Conservation (phyloP, 371 early-diverging fungal genomes). For the Smittium culicis region DNA sequence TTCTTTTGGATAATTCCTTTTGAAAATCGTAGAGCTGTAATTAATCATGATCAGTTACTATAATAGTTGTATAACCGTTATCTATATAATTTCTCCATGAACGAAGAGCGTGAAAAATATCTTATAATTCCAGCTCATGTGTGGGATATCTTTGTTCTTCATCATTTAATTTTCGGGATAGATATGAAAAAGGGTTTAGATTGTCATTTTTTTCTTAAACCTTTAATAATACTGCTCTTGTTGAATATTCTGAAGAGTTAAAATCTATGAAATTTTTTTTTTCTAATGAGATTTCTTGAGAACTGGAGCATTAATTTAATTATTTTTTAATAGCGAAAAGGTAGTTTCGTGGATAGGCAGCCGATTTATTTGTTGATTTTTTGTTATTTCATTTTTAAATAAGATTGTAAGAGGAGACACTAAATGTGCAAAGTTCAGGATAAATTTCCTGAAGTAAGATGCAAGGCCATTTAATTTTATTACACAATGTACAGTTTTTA, state of each 20-base stretch:
- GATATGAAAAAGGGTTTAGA: constrained; percentile 16
- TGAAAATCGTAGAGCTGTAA: constrained; percentile 1
- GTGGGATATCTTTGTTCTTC: constrained; percentile 20
- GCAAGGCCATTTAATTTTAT: constrained; percentile 26
- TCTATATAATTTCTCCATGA: constrained; percentile 13
- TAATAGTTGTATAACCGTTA: constrained; percentile 2
- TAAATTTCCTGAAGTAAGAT: constrained; percentile 25
- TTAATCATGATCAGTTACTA: constrained; percentile 14
- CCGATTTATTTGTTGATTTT: too few species aligned
- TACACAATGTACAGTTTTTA: constrained; percentile 18
- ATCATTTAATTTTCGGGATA: constrained; percentile 11
- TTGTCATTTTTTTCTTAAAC: constrained; percentile 16
- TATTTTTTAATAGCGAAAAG: too few species aligned
- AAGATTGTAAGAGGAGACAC: too few species aligned
- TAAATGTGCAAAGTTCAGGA: too few species aligned
- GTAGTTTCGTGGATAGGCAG: too few species aligned
- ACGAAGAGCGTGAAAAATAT: constrained; percentile 12
- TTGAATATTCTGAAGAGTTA: constrained; percentile 15
- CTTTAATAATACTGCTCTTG: constrained; percentile 21
- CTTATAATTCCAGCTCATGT: constrained; percentile 15
- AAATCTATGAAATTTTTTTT: too few species aligned
- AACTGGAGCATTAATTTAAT: too few species aligned
- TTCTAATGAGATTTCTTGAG: too few species aligned
- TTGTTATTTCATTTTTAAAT: too few species aligned
- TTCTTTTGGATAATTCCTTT: constrained; percentile 9